phyloP scores from a whole-genome alignment of 768 basidiomycete species.

The Pulveroboletus sp. region DNA sequence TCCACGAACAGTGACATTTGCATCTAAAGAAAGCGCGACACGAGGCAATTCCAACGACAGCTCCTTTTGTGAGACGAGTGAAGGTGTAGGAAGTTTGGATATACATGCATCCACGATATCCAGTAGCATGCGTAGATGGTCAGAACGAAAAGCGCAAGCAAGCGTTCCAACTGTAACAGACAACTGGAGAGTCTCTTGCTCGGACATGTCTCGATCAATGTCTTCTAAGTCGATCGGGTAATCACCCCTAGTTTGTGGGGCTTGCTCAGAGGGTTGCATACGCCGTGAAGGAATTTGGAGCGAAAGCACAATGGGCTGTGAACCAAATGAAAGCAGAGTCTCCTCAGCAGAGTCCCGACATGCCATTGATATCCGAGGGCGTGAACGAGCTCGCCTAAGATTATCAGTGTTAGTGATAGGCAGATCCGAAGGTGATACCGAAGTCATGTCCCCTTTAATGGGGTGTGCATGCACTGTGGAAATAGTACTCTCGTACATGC shows the following conservation, averaged over 20 bases:
- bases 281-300: constrained; percentile 43
- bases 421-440: background rate
- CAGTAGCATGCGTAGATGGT: constrained; percentile 50
- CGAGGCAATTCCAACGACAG: constrained; percentile 14
- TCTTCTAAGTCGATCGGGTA: constrained; percentile 6
- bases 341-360: constrained; percentile 33
- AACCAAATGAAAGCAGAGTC: constrained; percentile 55
- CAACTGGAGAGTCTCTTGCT: constrained; percentile 35
- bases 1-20: constrained; percentile 37
- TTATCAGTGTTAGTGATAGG: background rate
- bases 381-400: constrained; percentile 1
- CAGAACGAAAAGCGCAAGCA: constrained; percentile 51
- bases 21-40: constrained; percentile 31
- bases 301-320: constrained; percentile 54
- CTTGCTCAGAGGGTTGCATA: constrained; percentile 10
- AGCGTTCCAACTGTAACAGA: constrained; percentile 45
- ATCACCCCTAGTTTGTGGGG: background rate
- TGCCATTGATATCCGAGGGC: constrained; percentile 6
- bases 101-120: constrained; percentile 36
- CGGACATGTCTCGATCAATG: background rate
- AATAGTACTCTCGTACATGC: constrained; percentile 76
- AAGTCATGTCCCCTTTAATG: background rate
- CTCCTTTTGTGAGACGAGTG: constrained; percentile 10
- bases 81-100: constrained; percentile 18
- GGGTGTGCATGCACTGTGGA: constrained; percentile 30